These are phyloP conservation scores for Xylariaceae sp. DNA, from an alignment of 2,329 filamentous ascomycete genomes.

Conservation along the genomic window DNA sequence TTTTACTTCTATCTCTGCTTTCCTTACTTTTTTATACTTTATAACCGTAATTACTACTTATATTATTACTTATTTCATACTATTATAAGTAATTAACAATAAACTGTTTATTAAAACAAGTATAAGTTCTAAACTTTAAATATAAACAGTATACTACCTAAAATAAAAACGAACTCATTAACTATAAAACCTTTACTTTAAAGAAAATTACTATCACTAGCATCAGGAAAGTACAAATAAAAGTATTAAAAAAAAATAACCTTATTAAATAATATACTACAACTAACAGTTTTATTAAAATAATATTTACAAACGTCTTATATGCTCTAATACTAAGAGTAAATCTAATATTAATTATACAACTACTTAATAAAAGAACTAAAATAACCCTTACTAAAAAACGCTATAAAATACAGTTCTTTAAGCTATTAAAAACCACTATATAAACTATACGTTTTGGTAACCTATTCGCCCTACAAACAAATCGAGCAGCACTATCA, in stretches of 20 bases:
- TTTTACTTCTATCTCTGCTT: no score
- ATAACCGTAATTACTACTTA: no score
- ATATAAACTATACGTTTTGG: neutral
- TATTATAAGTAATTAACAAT: no score
- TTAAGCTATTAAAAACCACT: no score
- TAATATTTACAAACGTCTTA: neutral
- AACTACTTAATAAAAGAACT: slow-evolving; percentile 1
- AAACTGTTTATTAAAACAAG: neutral
- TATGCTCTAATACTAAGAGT: slow-evolving; percentile 1
- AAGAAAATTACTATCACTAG: no score
- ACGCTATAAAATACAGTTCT: no score
- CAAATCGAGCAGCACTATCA: neutral
- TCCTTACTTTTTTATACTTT: no score
- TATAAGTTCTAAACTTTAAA: neutral
- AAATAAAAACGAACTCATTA: neutral
- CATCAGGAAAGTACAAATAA: no score
- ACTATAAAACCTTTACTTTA: no score
- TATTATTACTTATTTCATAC: no score
- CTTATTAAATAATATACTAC: no score
- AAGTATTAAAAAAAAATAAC: no score
- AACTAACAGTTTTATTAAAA: neutral
- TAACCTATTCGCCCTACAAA: neutral
- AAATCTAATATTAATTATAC: neutral
- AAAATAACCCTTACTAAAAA: neutral
- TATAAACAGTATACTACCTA: neutral